Base-by-base conservation (phyloP, 1,284 basidiomycete genomes). In the Irpex sp. region DNA sequence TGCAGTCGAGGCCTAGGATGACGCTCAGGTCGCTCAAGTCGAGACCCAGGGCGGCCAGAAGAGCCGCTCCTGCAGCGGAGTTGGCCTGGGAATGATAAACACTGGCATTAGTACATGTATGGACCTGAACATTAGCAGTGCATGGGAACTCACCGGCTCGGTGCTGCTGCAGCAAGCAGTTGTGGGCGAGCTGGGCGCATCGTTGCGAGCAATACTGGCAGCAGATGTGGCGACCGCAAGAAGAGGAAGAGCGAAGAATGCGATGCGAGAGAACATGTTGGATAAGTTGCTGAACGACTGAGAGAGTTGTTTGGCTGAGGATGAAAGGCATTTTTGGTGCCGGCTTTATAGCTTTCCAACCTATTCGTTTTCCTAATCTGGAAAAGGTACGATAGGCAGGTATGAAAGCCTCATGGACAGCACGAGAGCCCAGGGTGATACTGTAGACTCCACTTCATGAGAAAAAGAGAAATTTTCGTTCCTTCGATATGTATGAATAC, bases 181-280 rank as follows among this genome's bases (percentile, higher is more conserved):
- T 34, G 34, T 7, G 34, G 34, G 34, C 6, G 34, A 34, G 34
- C 34, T 34, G 6, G 34, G 31, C 1, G 19, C 21, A 26, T 31
- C 51, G 26, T 44, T 38, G 38, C 62, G 59, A 44, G 60, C 63
- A 38, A 54, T 21, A 48, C 9, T 13, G 3, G 51, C 51, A 26
- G 59, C 59, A n/a, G 62, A 58, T 47, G 62, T 64, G 62, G 62
- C 62, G 59, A 54, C 59, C 62, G 62, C 62, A 64, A 64, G 54
- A 48, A 64, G 59, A 31, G 62, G 52, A 26, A 64, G 58, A 55
- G 59, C 52, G 62, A 64, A 51, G 34, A 55, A 21, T 21, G 52
- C 34, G 62, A 64, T 19, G 54, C 59, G 62, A 61, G 62, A 60
- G 59, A 64, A 64, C 62, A 64, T 64, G 21, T 57, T 62, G 61